Evolutionary conservation across 2,329 filamentous ascomycete genomes (phyloP).

Genomic region (Fusarium beomiforme): DNA sequence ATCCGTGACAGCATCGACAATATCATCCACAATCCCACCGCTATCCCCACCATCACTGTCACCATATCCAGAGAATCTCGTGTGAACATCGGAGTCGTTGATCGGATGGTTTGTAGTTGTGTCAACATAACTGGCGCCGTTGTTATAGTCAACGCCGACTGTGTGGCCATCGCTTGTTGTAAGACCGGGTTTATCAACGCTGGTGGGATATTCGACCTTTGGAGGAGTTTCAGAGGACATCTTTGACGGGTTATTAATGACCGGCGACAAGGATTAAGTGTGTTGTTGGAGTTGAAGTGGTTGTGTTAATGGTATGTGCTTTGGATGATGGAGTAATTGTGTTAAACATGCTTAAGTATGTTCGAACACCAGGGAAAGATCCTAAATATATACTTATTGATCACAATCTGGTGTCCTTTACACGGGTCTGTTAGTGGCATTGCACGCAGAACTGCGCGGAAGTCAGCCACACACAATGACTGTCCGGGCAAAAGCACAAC

Average conservation of each 20-base stretch:
- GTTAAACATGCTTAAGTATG: not conserved
- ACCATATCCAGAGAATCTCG: not conserved
- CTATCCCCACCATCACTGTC: not conserved
- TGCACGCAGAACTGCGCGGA: not conserved
- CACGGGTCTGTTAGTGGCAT: no score
- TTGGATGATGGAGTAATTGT: not conserved
- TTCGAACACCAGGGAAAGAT: not conserved
- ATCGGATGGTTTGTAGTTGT: not conserved
- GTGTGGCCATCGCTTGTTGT: not conserved
- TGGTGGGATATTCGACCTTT: not conserved
- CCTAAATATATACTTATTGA: not conserved
- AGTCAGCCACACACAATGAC: not conserved
- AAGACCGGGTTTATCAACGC: not conserved
- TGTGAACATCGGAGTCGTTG: not conserved
- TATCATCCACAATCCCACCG: not conserved
- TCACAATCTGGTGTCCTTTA: not conserved
- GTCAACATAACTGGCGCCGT: not conserved
- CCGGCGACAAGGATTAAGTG: not conserved
- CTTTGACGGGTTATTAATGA: fast-evolving
- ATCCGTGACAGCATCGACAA: not conserved
- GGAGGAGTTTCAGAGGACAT: not conserved
- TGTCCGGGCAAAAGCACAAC: not conserved
- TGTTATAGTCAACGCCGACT: not conserved
- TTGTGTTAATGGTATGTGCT: no score
- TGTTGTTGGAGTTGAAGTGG: fast-evolving